Conservation (phyloP, 495 filamentous ascomycete species). For the Staphylotrichum tortipilum region DNA sequence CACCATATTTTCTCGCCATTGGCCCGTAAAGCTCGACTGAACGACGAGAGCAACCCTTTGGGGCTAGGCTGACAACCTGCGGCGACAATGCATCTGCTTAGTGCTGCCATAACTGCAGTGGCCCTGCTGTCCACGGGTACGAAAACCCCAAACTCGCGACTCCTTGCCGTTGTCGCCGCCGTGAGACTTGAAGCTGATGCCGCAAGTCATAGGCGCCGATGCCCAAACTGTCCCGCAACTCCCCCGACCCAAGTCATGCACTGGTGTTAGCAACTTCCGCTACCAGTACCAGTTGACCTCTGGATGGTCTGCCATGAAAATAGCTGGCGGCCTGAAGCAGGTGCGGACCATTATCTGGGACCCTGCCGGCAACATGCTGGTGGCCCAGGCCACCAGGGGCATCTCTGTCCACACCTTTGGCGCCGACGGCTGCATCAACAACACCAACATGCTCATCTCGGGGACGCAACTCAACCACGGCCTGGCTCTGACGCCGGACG, state of each 20-base stretch:
- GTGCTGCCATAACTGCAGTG: neutral
- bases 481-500: constrained; percentile 52
- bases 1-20: too few relatives aligned
- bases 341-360: constrained; percentile 57
- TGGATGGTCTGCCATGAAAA: constrained; percentile 49
- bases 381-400: constrained; percentile 46
- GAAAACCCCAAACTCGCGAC: neutral
- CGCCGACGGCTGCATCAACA: constrained; percentile 40
- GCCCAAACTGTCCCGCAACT: constrained; percentile 14
- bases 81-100: constrained; percentile 1
- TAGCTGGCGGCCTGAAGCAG: constrained; percentile 45
- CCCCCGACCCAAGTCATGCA: constrained; percentile 27
- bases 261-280: constrained; percentile 23
- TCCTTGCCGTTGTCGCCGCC: neutral
- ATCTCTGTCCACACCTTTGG: constrained; percentile 46
- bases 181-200: neutral
- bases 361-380: constrained; percentile 49
- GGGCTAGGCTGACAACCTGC: too few relatives aligned
- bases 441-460: constrained; percentile 29
- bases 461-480: constrained; percentile 53
- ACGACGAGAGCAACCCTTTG: too few relatives aligned
- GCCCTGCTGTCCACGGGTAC: constrained; percentile 23
- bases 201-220: neutral
- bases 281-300: constrained; percentile 36
- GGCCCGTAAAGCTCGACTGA: neutral